These are phyloP conservation scores for Trifolium fragiferum DNA, from an alignment of 306 rosid species.

Conservation along the genomic window DNA sequence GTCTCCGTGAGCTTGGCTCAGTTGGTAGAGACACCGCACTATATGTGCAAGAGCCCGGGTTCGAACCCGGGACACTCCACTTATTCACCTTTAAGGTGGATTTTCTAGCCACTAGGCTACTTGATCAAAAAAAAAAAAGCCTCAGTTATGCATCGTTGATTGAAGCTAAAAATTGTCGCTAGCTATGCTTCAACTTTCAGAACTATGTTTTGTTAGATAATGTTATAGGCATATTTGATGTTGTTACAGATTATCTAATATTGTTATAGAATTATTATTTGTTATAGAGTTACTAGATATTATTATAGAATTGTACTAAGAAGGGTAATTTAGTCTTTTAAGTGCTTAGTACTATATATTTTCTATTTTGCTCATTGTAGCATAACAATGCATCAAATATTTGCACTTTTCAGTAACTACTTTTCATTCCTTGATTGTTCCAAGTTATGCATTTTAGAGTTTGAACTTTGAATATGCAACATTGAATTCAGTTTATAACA, in stretches of 20 bases:
- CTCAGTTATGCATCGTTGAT: no score
- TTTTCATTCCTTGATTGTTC: not conserved
- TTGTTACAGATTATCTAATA: not conserved
- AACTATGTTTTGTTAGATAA: no score
- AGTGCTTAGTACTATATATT: not conserved
- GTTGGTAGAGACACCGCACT: no score
- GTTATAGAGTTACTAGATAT: not conserved
- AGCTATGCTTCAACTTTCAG: no score
- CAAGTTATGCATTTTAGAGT: not conserved
- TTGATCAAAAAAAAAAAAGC: no score
- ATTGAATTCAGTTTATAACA: conserved; percentile 3
- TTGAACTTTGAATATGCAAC: not conserved
- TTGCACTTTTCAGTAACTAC: not conserved
- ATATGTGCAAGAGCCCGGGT: no score
- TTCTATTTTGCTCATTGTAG: not conserved
- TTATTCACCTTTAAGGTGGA: no score
- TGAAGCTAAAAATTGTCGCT: not conserved
- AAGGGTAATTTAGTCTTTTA: not conserved
- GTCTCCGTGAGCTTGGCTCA: no score
- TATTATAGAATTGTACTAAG: not conserved
- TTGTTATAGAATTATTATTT: no score
- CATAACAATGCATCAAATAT: conserved; percentile 3
- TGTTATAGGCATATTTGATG: not conserved
- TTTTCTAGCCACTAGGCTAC: no score
- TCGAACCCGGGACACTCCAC: no score